These are phyloP conservation scores for Alternaria sp. DNA, from an alignment of 2,329 filamentous ascomycete genomes.

Conservation along the genomic window DNA sequence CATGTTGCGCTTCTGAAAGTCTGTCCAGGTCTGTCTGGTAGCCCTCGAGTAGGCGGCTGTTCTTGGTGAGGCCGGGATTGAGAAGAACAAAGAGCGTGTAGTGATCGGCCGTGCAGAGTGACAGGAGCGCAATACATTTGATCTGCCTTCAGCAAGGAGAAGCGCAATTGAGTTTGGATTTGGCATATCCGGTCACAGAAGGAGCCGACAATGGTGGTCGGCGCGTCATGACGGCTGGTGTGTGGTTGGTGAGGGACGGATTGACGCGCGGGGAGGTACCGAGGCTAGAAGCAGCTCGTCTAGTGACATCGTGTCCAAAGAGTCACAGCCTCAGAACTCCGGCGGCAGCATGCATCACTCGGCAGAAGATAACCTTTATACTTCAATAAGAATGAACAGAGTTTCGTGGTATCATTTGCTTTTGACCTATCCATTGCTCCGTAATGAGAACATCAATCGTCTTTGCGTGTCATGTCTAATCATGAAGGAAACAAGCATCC, in stretches of 20 bases:
- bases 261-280: slow-evolving; percentile 44
- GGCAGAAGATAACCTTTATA: background rate
- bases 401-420: slow-evolving; percentile 51
- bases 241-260: slow-evolving; percentile 27
- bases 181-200: slow-evolving; percentile 39
- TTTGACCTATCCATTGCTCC: slow-evolving; percentile 42
- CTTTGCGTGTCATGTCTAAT: slow-evolving; percentile 28
- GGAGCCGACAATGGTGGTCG: slow-evolving; percentile 18
- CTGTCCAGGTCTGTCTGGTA: background rate
- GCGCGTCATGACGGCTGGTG: slow-evolving; percentile 33
- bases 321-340: slow-evolving; percentile 2
- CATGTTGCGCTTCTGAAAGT: slow-evolving; percentile 36
- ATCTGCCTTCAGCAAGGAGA: slow-evolving; percentile 20
- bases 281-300: slow-evolving; percentile 36
- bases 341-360: slow-evolving; percentile 14
- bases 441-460: slow-evolving; percentile 40
- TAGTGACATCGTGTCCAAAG: slow-evolving; percentile 7
- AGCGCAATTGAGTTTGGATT: slow-evolving; percentile 22
- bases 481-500: slow-evolving; percentile 23
- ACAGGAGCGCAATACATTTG: background rate
- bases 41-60: background rate
- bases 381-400: slow-evolving; percentile 18
- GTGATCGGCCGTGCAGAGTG: background rate
- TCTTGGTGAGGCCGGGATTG: background rate
- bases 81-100: background rate